These are phyloP conservation scores for Suillus placidus DNA, from an alignment of 768 basidiomycete genomes.

Conservation along the genomic window DNA sequence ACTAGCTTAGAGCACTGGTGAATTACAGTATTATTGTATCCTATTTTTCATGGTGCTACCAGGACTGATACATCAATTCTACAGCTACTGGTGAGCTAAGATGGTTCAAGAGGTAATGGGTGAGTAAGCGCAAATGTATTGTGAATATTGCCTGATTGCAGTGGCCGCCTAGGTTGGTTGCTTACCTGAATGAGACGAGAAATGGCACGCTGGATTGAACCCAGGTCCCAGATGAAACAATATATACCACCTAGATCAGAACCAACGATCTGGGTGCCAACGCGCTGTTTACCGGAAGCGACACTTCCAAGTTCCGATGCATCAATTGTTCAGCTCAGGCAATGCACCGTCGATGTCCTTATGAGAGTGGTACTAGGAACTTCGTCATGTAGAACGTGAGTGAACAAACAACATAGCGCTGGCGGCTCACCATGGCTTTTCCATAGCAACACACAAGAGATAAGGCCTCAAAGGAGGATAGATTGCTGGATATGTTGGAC, in stretches of 20 bases:
- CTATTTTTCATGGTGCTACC: too few species aligned
- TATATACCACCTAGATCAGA: constrained; percentile 72
- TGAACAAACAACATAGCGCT: too few species aligned
- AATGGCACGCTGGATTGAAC: constrained; percentile 44
- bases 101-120: constrained; percentile 37
- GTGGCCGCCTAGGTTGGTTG: constrained; percentile 12
- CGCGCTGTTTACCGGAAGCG: constrained; percentile 55
- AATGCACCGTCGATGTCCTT: constrained; percentile 53
- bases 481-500: too few species aligned
- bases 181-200: constrained; percentile 46
- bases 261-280: constrained; percentile 64
- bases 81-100: too few species aligned
- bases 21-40: too few species aligned
- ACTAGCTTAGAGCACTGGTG: too few species aligned
- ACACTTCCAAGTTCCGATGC: constrained; percentile 44
- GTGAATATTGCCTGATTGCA: background rate
- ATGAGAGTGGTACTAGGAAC: constrained; percentile 61
- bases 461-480: too few species aligned
- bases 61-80: too few species aligned
- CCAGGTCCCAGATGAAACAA: constrained; percentile 42
- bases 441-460: too few species aligned
- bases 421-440: too few species aligned
- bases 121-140: constrained; percentile 35
- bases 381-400: constrained; percentile 72
- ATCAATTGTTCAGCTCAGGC: constrained; percentile 58